A percentile compares a stretch with the other conserved stretches of the same genome.
These are phyloP conservation scores for Phytophthora europaea DNA, from an alignment of 352 stramenopile species.

Conservation along the genomic window DNA sequence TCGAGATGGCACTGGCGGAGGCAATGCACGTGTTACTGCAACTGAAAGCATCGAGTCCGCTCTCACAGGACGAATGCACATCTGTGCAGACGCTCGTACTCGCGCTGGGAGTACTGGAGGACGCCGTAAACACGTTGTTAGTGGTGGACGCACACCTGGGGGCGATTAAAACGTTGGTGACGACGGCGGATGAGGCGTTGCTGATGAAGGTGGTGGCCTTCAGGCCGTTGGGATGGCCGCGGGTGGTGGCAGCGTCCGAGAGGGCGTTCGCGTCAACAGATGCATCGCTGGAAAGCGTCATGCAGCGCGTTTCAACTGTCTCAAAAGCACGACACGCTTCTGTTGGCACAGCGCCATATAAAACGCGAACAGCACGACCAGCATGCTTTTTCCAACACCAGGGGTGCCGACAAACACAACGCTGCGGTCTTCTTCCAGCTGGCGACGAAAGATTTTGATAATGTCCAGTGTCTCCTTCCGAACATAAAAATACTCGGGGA, in stretches of 20 bases:
- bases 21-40: not conserved
- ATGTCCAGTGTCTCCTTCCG: slow-evolving; percentile 42
- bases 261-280: not conserved
- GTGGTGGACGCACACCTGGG: not conserved
- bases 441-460: slow-evolving; percentile 33
- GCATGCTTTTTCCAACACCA: slow-evolving; percentile 43
- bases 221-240: not conserved
- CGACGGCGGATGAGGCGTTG: not conserved
- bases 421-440: slow-evolving; percentile 20
- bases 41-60: not conserved
- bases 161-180: not conserved
- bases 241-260: not conserved
- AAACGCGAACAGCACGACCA: slow-evolving; percentile 45
- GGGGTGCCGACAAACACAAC: slow-evolving; percentile 39
- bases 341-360: slow-evolving; percentile 37
- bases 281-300: not conserved
- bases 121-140: not conserved
- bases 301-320: slow-evolving; percentile 26
- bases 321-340: slow-evolving; percentile 45
- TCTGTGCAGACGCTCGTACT: not conserved
- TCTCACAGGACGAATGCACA: not conserved
- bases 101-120: not conserved
- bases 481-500: slow-evolving; percentile 45
- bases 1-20: not conserved
- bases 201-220: not conserved